Evolutionary conservation across 352 stramenopile genomes (phyloP).

Genomic region (Pythium grandisporangium): DNA sequence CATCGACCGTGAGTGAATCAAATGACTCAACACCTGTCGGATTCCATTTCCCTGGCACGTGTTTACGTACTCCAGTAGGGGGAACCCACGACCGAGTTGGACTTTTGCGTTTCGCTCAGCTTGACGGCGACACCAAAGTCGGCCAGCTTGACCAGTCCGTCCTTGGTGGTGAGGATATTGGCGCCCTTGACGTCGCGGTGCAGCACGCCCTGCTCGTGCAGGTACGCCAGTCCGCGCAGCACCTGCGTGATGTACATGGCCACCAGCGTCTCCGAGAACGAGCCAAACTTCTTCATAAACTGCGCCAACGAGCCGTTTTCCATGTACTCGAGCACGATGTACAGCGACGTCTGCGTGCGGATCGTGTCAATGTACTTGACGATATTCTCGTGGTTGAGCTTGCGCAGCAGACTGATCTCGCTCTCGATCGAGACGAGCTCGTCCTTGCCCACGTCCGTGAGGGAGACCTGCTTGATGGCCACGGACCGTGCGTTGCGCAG

Average conservation of each 20-base stretch:
- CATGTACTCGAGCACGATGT: conserved; percentile 91
- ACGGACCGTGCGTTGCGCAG: conserved; percentile 75
- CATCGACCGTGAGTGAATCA: background rate
- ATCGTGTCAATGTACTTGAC: conserved; percentile 95
- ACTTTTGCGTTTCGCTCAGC: conserved; percentile 81
- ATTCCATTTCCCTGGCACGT: no score
- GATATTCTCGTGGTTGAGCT: conserved; percentile 93
- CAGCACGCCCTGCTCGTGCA: conserved; percentile 89
- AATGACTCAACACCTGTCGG: no score
- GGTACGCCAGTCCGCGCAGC: conserved; percentile 81
- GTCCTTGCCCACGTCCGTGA: conserved; percentile 79
- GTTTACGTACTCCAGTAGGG: conserved; percentile 89
- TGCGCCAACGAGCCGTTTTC: conserved; percentile 90
- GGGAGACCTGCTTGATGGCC: conserved; percentile 81
- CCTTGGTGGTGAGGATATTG: conserved; percentile 91
- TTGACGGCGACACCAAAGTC: conserved; percentile 92
- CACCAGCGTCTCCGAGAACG: conserved; percentile 86
- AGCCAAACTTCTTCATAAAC: conserved; percentile 91
- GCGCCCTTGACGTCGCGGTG: conserved; percentile 91
- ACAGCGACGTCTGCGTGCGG: conserved; percentile 69
- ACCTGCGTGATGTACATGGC: conserved; percentile 92
- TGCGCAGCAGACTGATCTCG: conserved; percentile 90
- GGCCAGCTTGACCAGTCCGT: conserved; percentile 87
- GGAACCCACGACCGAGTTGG: conserved; percentile 87
- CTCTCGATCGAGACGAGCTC: conserved; percentile 77